Base-by-base conservation (phyloP, 1,139 yeast genomes). In the Keqinozyma sinolaborantium region DNA sequence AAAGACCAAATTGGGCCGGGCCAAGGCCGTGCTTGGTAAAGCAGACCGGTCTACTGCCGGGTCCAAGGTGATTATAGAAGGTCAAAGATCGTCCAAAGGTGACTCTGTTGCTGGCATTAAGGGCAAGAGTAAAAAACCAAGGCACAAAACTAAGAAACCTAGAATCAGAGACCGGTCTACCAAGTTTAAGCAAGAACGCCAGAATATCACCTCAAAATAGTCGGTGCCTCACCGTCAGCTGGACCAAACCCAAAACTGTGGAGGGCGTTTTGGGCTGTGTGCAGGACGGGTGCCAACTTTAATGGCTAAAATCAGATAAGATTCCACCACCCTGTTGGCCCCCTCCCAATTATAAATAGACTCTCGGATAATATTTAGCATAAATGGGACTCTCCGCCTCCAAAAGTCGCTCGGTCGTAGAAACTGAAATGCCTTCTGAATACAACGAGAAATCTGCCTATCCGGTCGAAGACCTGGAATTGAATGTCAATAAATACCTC, bases 41-140 rank as follows among this genome's bases (percentile, higher is more conserved):
- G 86, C 90, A 31, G 95, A 85, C 50, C 74, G 85, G 48, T 73
- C 83, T 21, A 71, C 82, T 23, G 73, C 79, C 11, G 86, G 83
- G 30, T 63, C 63, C 40, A 33, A 39, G 24, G 28, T 32, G 13
- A 32, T 41, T n/a, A 34, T 24, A 23, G 41, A 66, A 67, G 31
- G 60, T 81, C 32, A 50, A 60, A 26, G 98, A 90, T 63, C 97
- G 95, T 41, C 67, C 73, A 43, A 82, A 96, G 57, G 88, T 95
- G n/a, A 61, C 64, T 39, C 81, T 77, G 57, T 94, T 88, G 26
- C 75, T 64, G 30, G 66, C 61, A 38, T 71, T 76, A 26, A 70
- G 70, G n/a, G 82, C 80, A 30, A 64, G 79, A 41, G 77, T 75
- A 67, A 42, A 34, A 48, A 64, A 39, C 65, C 65, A 21, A 37